A percentile compares a stretch with the other conserved stretches of the same genome.
Evolutionary conservation across 371 early-diverging fungal species (phyloP).

Genomic region (Rhizopus delemar): DNA sequence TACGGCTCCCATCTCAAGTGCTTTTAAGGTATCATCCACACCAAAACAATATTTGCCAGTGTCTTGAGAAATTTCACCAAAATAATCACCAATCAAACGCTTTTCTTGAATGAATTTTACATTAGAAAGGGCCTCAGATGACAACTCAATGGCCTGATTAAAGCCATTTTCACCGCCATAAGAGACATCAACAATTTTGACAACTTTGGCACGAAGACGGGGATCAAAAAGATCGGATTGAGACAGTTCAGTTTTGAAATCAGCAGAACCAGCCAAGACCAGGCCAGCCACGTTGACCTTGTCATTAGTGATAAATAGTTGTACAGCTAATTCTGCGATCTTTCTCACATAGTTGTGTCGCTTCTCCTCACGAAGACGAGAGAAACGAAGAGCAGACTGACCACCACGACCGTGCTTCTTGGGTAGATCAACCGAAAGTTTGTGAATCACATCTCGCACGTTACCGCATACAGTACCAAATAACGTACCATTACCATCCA

Average conservation of each 20-base stretch:
- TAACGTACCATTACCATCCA: slow-evolving; percentile 50
- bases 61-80: slow-evolving; percentile 96
- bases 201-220: slow-evolving; percentile 86
- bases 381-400: slow-evolving; percentile 99
- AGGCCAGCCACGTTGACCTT: slow-evolving; percentile 84
- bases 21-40: slow-evolving; percentile 96
- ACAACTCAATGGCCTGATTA: slow-evolving; percentile 97
- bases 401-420: slow-evolving; percentile 99
- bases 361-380: slow-evolving; percentile 98
- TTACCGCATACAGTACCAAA: slow-evolving; percentile 98
- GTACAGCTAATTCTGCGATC: slow-evolving; percentile 95
- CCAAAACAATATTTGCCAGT: slow-evolving; percentile 98
- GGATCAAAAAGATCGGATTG: slow-evolving; percentile 95
- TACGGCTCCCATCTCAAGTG: slow-evolving; percentile 95
- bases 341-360: slow-evolving; percentile 99
- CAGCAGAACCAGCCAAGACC: slow-evolving; percentile 89
- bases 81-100: slow-evolving; percentile 94
- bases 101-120: slow-evolving; percentile 99
- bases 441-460: slow-evolving; percentile 95
- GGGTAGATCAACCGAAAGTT: slow-evolving; percentile 96
- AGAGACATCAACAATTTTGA: slow-evolving; percentile 94
- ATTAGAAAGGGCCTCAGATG: slow-evolving; percentile 91
- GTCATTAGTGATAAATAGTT: slow-evolving; percentile 53
- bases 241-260: slow-evolving; percentile 98
- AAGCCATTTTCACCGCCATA: slow-evolving; percentile 99